Conservation (phyloP, 768 basidiomycete species). For the Rhizopogon vesiculosus region DNA sequence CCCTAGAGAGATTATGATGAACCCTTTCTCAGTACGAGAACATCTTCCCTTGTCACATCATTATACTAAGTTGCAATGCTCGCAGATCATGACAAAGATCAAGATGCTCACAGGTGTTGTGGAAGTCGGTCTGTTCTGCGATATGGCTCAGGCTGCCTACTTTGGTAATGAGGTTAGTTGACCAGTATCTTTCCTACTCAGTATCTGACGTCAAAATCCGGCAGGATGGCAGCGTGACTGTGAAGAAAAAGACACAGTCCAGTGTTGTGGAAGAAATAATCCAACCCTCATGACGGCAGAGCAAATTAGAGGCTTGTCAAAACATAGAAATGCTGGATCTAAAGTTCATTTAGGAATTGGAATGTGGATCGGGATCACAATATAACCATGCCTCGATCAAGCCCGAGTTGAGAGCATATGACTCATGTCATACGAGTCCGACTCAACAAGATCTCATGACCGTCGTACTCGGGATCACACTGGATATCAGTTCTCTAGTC, state of each 20-base stretch:
- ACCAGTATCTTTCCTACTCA: background rate
- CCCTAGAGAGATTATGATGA: constrained; percentile 55
- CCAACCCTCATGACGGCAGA: background rate
- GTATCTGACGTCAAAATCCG: background rate
- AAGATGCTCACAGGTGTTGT: constrained; percentile 97
- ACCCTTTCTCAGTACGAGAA: constrained; percentile 54
- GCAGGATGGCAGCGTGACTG: constrained; percentile 68
- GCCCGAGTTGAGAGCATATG: too few relatives aligned
- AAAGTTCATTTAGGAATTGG: background rate
- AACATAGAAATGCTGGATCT: too few relatives aligned
- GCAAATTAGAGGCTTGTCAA: background rate
- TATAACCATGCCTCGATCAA: background rate
- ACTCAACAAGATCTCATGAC: too few relatives aligned
- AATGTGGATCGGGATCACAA: background rate
- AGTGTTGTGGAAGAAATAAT: constrained; percentile 18
- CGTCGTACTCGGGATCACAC: too few relatives aligned
- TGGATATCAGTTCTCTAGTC: too few relatives aligned
- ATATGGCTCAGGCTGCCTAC: constrained; percentile 93
- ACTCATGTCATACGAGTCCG: too few relatives aligned
- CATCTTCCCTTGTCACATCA: background rate
- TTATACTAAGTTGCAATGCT: background rate
- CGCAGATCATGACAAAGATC: constrained; percentile 70
- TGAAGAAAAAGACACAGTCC: constrained; percentile 35
- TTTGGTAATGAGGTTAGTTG: constrained; percentile 76
- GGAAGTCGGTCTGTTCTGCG: constrained; percentile 97